These are phyloP conservation scores for Vitis hybrid DNA, from an alignment of 177 flowering plant species.

Conservation along the genomic window DNA sequence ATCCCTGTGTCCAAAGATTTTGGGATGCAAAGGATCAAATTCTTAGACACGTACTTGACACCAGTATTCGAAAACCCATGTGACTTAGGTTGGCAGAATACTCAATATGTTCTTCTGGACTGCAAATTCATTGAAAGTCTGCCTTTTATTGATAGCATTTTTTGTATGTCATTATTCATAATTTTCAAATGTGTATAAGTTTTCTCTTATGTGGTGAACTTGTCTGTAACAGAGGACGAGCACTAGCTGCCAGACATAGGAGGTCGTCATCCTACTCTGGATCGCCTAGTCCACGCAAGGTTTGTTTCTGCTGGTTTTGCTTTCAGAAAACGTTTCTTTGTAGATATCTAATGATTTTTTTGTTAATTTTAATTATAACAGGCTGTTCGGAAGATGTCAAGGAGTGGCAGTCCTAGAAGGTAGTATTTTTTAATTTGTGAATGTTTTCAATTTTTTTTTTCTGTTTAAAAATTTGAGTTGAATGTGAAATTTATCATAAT, in stretches of 20 bases:
- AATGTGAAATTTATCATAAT: neutral
- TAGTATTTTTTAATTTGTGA: conserved; percentile 18
- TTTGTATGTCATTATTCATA: neutral
- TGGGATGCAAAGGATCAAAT: no score
- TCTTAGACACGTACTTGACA: no score
- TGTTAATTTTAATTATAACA: conserved; percentile 21
- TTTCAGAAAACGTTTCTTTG: neutral
- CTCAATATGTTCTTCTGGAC: no score
- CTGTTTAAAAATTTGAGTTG: neutral
- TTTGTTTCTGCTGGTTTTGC: conserved; percentile 22
- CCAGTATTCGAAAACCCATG: no score
- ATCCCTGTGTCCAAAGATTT: no score
- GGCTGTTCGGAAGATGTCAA: conserved; percentile 61
- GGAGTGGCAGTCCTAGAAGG: conserved; percentile 96
- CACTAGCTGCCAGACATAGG: conserved; percentile 63
- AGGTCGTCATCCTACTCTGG: conserved; percentile 82
- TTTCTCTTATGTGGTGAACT: neutral
- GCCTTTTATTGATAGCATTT: no score
- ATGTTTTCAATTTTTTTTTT: neutral
- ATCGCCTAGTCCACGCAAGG: conserved; percentile 93
- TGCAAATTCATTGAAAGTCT: no score
- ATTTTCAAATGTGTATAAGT: neutral
- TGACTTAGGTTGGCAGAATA: no score
- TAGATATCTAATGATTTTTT: conserved; percentile 1
- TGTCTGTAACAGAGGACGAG: conserved; percentile 57